Base-by-base conservation (phyloP, 1,284 basidiomycete species). In the Marasmius sp. region DNA sequence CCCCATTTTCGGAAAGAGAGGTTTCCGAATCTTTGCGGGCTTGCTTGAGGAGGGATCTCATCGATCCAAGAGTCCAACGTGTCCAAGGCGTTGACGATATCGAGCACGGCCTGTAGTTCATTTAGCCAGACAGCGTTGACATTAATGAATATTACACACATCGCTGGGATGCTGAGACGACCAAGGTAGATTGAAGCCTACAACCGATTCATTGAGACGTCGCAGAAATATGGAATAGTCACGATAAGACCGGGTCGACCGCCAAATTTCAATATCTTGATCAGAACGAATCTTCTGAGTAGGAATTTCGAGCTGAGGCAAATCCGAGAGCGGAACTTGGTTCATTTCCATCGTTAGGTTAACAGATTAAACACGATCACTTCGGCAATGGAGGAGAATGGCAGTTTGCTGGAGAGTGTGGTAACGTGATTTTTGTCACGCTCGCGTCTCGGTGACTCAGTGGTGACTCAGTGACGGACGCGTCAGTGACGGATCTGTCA, bases 11-110 rank as follows among this genome's bases (percentile, higher is more conserved):
- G 82, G 72, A 99, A 99, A 0, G 94, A 91, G 7, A 95, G 84
- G 74, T 99, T 98, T 2, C 97, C 97, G 69, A 97, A 99, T 1
- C 97, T 84, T 71, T 98, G 97, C 1, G 92, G 89, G 6, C 88
- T 87, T n/a, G 85, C 76, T 4, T 86, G 81, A 0, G 91, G 88
- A 3, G 94, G 94, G 11, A 95, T 93, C 38, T 91, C 88, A 53
- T 91, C 85, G 11, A 96, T 89, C 94, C 94, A 96, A 0, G 66
- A 63, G 66, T 89, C 85, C 57, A 98, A 77, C n/a, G 78, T 77
- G 61, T 92, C 84, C 4, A 99, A 79, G 59, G 96, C 74, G 0
- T 64, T 62, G 2, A 94, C 68, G 5, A 88, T 75, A 47, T 70
- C 72, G 10, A 70, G 63, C 22, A 88, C 77, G 6, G 81, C 74